A percentile compares a stretch with the other conserved stretches of the same genome.
Evolutionary conservation across 495 filamentous ascomycete species (phyloP).

Genomic region (Collariella sp.): DNA sequence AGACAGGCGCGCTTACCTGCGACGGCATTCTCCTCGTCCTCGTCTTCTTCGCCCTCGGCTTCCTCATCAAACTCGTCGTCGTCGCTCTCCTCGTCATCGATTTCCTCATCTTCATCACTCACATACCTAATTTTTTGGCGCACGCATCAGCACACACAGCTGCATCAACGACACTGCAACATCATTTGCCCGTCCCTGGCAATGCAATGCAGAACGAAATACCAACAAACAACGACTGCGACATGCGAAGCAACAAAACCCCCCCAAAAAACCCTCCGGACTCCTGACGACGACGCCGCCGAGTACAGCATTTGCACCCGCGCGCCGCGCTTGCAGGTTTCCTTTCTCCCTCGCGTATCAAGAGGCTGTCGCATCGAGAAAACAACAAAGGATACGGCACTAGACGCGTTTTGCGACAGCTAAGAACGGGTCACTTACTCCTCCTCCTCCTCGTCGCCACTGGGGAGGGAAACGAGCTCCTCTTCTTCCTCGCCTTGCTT

Average conservation of each 20-base stretch:
- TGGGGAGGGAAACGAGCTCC: constrained; percentile 46
- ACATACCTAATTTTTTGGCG: constrained; percentile 31
- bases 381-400: constrained; percentile 7
- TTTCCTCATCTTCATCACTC: constrained; percentile 34
- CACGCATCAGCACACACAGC: constrained; percentile 11
- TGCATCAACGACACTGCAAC: not conserved
- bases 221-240: not conserved
- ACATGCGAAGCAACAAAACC: not conserved
- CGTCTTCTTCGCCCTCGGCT: constrained; percentile 29
- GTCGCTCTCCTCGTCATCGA: constrained; percentile 30
- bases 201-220: not conserved
- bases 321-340: constrained; percentile 16
- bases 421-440: constrained; percentile 37
- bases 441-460: constrained; percentile 44
- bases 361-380: constrained; percentile 18
- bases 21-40: constrained; percentile 22
- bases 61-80: constrained; percentile 30
- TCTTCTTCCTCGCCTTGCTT: constrained; percentile 46
- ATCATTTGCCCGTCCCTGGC: not conserved
- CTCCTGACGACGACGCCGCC: not conserved
- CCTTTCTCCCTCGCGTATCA: not conserved
- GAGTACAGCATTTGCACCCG: constrained; percentile 13
- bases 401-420: constrained; percentile 7
- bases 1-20: constrained; percentile 19
- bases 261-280: no score